A percentile compares a stretch with the other conserved stretches of the same genome.
These are phyloP conservation scores for Annulohypoxylon truncatum DNA, from an alignment of 2,329 filamentous ascomycete species.

Conservation along the genomic window DNA sequence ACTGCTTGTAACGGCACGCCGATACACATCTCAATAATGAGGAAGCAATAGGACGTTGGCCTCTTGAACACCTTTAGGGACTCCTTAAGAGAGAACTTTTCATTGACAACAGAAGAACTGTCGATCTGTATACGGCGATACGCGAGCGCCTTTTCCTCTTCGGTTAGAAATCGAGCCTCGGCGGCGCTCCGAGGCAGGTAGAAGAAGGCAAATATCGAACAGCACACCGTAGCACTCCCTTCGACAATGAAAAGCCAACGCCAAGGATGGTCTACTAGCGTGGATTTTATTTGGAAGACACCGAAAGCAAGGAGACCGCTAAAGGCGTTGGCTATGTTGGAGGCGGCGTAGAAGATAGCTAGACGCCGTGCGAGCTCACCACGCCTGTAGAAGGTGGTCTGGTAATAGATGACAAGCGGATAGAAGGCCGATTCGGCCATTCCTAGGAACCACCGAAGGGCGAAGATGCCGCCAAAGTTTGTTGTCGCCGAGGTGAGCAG, in stretches of 20 bases:
- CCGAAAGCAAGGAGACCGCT: constrained; percentile 61
- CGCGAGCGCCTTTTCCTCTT: constrained; percentile 74
- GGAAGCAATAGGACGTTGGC: constrained; percentile 61
- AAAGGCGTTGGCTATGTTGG: constrained; percentile 75
- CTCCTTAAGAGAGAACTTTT: constrained; percentile 63
- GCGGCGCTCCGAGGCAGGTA: constrained; percentile 75
- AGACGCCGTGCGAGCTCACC: constrained; percentile 77
- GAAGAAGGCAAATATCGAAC: constrained; percentile 73
- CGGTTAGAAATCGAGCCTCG: constrained; percentile 72
- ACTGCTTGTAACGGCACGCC: constrained; percentile 69
- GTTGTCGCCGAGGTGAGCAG: constrained; percentile 65
- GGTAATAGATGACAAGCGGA: constrained; percentile 69
- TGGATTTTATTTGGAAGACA: constrained; percentile 59
- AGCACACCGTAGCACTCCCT: constrained; percentile 67
- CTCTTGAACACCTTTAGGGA: constrained; percentile 63
- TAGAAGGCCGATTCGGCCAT: constrained; percentile 77
- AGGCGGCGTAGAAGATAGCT: constrained; percentile 80
- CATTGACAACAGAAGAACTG: constrained; percentile 70
- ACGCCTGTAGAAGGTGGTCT: constrained; percentile 75
- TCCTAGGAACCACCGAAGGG: constrained; percentile 76
- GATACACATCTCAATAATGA: constrained; percentile 68
- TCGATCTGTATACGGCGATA: constrained; percentile 81
- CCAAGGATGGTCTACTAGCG: constrained; percentile 56
- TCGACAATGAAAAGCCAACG: constrained; percentile 63
- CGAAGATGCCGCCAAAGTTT: constrained; percentile 74